These are phyloP conservation scores for Sclerotinia borealis DNA, from an alignment of 2,329 filamentous ascomycete genomes.

Conservation along the genomic window DNA sequence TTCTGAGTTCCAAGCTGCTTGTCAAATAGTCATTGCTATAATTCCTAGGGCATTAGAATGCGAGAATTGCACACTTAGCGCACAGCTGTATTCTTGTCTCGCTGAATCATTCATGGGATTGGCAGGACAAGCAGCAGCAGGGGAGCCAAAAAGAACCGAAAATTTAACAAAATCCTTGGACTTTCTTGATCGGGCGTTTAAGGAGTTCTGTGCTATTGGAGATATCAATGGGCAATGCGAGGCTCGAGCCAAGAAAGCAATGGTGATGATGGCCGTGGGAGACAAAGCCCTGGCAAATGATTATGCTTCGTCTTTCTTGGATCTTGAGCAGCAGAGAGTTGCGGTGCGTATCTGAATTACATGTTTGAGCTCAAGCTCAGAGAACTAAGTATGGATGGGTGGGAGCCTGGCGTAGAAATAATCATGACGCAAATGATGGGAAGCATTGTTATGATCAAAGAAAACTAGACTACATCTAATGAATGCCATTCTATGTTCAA, in stretches of 20 bases:
- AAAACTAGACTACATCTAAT: slow-evolving; percentile 13
- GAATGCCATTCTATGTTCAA: slow-evolving; percentile 12
- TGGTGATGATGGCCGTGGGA: slow-evolving; percentile 53
- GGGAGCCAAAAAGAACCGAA: slow-evolving; percentile 39
- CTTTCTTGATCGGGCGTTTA: slow-evolving; percentile 29
- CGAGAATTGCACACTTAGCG: slow-evolving; percentile 50
- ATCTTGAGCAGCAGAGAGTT: slow-evolving; percentile 38
- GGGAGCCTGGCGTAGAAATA: slow-evolving; percentile 15
- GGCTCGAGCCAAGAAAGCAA: slow-evolving; percentile 60
- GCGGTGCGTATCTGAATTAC: slow-evolving; percentile 10
- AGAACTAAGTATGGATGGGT: background rate
- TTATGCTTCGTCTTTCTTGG: slow-evolving; percentile 47
- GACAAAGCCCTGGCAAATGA: slow-evolving; percentile 51
- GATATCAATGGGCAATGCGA: slow-evolving; percentile 56
- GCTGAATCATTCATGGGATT: slow-evolving; percentile 61
- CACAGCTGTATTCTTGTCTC: slow-evolving; percentile 51
- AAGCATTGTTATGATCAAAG: slow-evolving; percentile 9
- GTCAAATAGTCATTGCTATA: slow-evolving; percentile 51
- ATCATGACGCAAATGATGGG: slow-evolving; percentile 16
- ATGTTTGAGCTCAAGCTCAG: background rate
- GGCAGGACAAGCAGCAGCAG: slow-evolving; percentile 42
- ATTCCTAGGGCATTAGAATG: slow-evolving; percentile 60
- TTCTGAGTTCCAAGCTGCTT: slow-evolving; percentile 52
- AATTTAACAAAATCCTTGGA: slow-evolving; percentile 38
- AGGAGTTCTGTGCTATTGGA: slow-evolving; percentile 50